phyloP scores from a whole-genome alignment of 2,329 filamentous ascomycete genomes.

The Pestalotiopsis sp. region DNA sequence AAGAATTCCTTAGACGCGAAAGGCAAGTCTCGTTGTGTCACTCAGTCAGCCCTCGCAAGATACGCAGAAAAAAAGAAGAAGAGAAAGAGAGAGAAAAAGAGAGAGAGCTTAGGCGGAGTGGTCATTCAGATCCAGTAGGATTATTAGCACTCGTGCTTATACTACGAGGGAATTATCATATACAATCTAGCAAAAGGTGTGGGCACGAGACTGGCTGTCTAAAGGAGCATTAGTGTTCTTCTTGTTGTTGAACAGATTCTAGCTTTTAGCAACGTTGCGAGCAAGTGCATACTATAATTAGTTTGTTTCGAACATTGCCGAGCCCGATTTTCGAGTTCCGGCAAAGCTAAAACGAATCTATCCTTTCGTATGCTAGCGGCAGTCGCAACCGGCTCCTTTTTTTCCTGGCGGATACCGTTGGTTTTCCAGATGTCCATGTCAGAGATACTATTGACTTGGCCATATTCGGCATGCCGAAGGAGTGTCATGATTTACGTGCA shows the following conservation, averaged over 20 bases:
- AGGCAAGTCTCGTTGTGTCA: too few species aligned
- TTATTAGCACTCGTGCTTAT: too few species aligned
- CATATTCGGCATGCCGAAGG: not conserved
- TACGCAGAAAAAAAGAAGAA: too few species aligned
- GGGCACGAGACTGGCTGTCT: not conserved
- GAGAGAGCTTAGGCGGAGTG: too few species aligned
- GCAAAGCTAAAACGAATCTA: not conserved
- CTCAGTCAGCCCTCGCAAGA: too few species aligned
- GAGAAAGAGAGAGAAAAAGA: too few species aligned
- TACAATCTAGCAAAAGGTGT: too few species aligned
- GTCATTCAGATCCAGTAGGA: too few species aligned
- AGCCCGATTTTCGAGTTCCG: not conserved
- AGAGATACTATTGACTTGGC: not conserved
- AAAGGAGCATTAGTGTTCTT: not conserved
- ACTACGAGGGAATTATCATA: too few species aligned
- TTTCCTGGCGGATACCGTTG: not conserved
- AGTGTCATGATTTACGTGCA: not conserved
- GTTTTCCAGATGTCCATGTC: not conserved
- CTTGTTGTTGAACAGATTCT: not conserved
- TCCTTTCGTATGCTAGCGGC: not conserved
- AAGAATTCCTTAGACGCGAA: too few species aligned
- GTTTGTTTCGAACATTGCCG: not conserved
- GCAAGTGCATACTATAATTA: not conserved
- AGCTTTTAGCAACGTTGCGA: not conserved
- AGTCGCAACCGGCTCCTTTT: not conserved